Percentiles rank a stretch among this genome's conserved stretches.
Conservation (phyloP, 2,329 filamentous ascomycete species). For the Colletotrichum camelliae region DNA sequence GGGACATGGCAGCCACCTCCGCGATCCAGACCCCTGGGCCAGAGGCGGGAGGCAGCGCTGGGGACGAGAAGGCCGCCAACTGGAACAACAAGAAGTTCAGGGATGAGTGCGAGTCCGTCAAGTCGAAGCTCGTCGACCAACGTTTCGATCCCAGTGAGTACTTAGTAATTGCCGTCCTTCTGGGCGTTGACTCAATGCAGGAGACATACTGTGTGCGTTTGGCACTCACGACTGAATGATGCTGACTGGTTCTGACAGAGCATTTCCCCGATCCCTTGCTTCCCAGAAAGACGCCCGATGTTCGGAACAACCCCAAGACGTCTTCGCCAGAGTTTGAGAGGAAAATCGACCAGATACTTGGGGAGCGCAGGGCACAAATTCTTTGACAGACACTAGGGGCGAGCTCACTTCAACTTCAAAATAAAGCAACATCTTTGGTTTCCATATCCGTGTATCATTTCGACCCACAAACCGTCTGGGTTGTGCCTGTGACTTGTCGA, state of each 20-base stretch:
- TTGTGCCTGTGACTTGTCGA: neutral
- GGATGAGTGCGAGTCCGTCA: constrained; percentile 48
- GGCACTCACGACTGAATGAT: neutral
- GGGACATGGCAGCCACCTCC: constrained; percentile 2
- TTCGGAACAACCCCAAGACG: constrained; percentile 40
- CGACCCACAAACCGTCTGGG: neutral
- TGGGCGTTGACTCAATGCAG: neutral
- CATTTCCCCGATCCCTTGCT: constrained; percentile 54
- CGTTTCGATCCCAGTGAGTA: constrained; percentile 47
- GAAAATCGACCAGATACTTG: constrained; percentile 40
- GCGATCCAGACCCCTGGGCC: constrained; percentile 16
- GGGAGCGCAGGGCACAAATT: constrained; percentile 2
- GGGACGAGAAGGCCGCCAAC: constrained; percentile 29
- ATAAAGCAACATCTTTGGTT: neutral
- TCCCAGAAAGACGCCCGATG: constrained; percentile 36
- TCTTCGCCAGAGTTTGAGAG: constrained; percentile 47
- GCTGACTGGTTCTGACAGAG: constrained; percentile 24
- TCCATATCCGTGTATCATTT: neutral
- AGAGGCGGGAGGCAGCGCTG: constrained; percentile 9
- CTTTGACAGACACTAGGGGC: neutral
- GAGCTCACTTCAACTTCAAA: neutral
- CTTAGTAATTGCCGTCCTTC: neutral
- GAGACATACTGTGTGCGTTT: neutral
- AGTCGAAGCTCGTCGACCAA: constrained; percentile 45
- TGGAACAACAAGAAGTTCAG: constrained; percentile 42